phyloP scores from a whole-genome alignment of 495 filamentous ascomycete genomes.

The Rusavskia elegans region DNA sequence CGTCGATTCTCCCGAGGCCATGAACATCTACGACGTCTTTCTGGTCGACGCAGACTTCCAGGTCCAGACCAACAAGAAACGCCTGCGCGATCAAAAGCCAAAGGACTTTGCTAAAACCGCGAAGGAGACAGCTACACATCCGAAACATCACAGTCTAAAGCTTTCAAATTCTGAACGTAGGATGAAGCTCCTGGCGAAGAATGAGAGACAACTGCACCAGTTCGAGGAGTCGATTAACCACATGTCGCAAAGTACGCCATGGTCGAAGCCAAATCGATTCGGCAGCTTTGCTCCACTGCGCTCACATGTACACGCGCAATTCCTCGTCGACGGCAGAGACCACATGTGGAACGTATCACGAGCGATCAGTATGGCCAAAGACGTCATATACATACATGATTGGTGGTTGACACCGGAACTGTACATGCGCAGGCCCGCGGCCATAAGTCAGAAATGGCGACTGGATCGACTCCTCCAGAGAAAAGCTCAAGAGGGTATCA shows the following conservation, averaged over 20 bases:
- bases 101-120: slow-evolving; percentile 43
- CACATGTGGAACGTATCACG: slow-evolving; percentile 99
- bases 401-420: slow-evolving; percentile 98
- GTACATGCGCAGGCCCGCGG: slow-evolving; percentile 87
- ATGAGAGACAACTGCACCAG: slow-evolving; percentile 74
- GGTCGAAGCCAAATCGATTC: slow-evolving; percentile 73
- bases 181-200: slow-evolving; percentile 80
- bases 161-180: slow-evolving; percentile 78
- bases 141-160: slow-evolving; percentile 69
- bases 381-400: slow-evolving; percentile 98
- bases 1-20: slow-evolving; percentile 92
- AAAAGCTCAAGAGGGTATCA: slow-evolving; percentile 90
- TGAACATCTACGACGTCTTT: slow-evolving; percentile 99
- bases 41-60: slow-evolving; percentile 75
- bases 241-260: slow-evolving; percentile 67
- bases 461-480: slow-evolving; percentile 86
- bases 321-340: slow-evolving; percentile 92
- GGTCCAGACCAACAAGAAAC: slow-evolving; percentile 50
- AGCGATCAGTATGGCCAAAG: slow-evolving; percentile 92
- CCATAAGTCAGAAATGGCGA: slow-evolving; percentile 97
- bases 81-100: slow-evolving; percentile 42
- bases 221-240: slow-evolving; percentile 83
- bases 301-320: slow-evolving; percentile 76
- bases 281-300: slow-evolving; percentile 87
- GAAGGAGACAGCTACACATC: slow-evolving; percentile 47